Base-by-base conservation (phyloP, 108 stramenopile species). In the Asterionellopsis glacialis region DNA sequence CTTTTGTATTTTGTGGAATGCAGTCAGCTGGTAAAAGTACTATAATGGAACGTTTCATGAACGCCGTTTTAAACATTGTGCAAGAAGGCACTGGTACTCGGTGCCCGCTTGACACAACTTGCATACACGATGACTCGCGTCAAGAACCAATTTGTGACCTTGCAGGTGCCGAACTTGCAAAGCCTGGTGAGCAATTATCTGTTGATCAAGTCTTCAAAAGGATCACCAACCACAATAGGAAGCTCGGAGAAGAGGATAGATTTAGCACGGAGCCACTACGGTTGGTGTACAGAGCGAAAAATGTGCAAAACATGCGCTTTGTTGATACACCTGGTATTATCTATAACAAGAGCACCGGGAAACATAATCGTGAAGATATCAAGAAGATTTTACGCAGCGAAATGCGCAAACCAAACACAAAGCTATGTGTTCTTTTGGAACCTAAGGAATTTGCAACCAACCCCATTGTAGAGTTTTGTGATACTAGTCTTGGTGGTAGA, bases 21-120 rank as follows among this genome's bases (percentile, higher is more conserved):
- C 87, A 88, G 41, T 75, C 73, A 14, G 68, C 76, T 41, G 87
- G 87, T 41, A 88, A 88, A 55, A 65, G 61, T 57, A 88, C 87
- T 19, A 80, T 88, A 61, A 84, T 88, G 87, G 87, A 88, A 59
- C 75, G 87, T 11, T 88, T 88, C 62, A 52, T 88, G 65, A 75
- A 73, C 39, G 68, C 78, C 6, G 76, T 74, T 5, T 45, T 88
- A 9, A 88, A 88, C 68, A 88, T 88, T 39, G 79, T 88, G 1
- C 87, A 88, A 56, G 79, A 82, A 68, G 87, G 87, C 9, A 88
- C 87, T 3, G 87, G 87, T 33, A 88, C 87, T 39, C 63, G 87
- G 15, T 88, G 87, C 63, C 83, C 87, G 15, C 68, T 88, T 26
- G 87, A 88, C 59, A 78, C 81, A 1, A 88, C 87, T 22, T 88